Evolutionary conservation across 2,329 filamentous ascomycete genomes (phyloP), one percentile per base, ranked within the genome.

Genomic region (Pseudogymnoascus sp.): DNA sequence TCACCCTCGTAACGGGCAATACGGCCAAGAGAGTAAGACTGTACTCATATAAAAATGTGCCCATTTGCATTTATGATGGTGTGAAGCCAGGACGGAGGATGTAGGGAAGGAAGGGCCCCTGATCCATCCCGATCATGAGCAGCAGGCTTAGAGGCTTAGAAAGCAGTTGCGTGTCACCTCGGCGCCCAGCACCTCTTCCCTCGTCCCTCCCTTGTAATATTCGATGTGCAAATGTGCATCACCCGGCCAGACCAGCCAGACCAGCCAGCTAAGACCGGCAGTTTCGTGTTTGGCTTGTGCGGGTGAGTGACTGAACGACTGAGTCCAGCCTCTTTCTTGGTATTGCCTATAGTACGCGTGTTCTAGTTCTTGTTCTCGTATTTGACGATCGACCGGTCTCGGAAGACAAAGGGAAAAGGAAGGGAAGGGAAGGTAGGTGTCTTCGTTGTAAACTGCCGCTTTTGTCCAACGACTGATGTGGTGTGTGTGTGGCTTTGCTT

Each of bases 31-130:
- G 22, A 16, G 46, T 53, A 53, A 53, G 46, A 31, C 46, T 53
- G 46, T 53, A 31, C 46, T 53, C 46, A 53, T 53, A 53, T 53
- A 31, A 53, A 53, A 53, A 31, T 53, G 46, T 53, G 26, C 14
- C 11, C 24, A 31, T 53, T 53, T 53, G 46, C 46, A 53, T 53
- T 53, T 53, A 53, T 53, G 46, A 16, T 53, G 46, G 46, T 53
- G 46, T 53, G 46, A 53, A 31, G 46, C 24, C 46, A 53, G 1
- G 14, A 31, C 7, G 24, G 46, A 28, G 24, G 14, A 53, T 24
- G 46, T 11, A 31, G 46, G 46, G 14, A 31, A 16, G 26, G 46
- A 16, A 53, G 46, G 46, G 46, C 46, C 46, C 46, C 46, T 53
- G 24, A 31, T 53, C 46, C 46, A 53, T 16, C 46, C 24, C 7